Base-by-base conservation (phyloP, 192 early-diverging fungal genomes). In the Entophlyctis luteolus region DNA sequence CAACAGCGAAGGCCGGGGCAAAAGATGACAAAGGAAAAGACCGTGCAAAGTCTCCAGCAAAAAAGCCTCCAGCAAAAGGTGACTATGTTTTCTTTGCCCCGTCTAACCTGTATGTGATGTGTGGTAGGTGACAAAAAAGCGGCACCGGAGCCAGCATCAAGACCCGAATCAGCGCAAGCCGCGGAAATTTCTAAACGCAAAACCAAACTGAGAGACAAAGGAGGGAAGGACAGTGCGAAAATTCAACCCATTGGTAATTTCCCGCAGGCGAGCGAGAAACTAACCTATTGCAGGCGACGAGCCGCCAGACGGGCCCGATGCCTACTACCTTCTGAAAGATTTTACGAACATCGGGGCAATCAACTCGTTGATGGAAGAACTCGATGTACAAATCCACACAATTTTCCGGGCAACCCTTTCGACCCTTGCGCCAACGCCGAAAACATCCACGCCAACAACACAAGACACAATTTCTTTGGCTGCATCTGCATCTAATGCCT, bases 231-330 rank as follows among this genome's bases (percentile, higher is more conserved):
- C 4, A 77, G 81, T 20, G 36, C 45, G 28, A 81, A 81, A 50
- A 59, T 72, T 8, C 59, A 59, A 8, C 33, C 75, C 18, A 74
- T 78, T 46, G 76, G 75, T 81, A 65, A 31, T 56, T 18, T 3
- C 31, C 16, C 42, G 10, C 42, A 38, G 14, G 35, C 12, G 3
- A 20, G 16, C 18, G 14, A 16, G 23, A 22, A 20, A 16, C 14
- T 47, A 16, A 28, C 16, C 25, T 23, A 20, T 22, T 2, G 18
- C 18, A 82, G 81, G 74, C 16, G 82, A 84, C 54, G 82, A 84
- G 60, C 82, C 82, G n/a, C 22, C 38, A 23, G 67, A 75, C 45
- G 82, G 82, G 20, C 82, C 82, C 1, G 82, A 84, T 55, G 67
- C 65, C 2, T 84, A 84, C 55, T 77, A 76, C 48, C 62, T 72